phyloP scores from a whole-genome alignment of 2,329 filamentous ascomycete species.

The Diaporthe citrichinensis region DNA sequence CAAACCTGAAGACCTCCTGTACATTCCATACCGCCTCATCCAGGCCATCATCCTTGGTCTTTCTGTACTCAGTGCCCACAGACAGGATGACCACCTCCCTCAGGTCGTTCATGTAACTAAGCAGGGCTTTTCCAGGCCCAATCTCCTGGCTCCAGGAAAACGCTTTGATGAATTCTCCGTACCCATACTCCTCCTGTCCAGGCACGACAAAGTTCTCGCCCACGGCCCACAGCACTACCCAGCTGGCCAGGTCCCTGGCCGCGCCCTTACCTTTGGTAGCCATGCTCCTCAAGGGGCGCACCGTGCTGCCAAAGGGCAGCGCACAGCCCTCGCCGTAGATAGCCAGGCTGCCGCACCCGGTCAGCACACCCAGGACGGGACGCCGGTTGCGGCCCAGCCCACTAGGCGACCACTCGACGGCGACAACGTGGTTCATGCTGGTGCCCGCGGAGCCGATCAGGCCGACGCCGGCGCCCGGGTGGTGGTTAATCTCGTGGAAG shows the following conservation, averaged over 20 bases:
- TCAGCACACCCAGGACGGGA: constrained; percentile 65
- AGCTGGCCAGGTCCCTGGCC: constrained; percentile 58
- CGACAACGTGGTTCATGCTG: constrained; percentile 68
- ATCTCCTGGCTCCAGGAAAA: constrained; percentile 68
- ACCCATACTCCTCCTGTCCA: constrained; percentile 55
- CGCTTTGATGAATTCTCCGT: constrained; percentile 62
- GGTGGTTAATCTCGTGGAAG: constrained; percentile 47
- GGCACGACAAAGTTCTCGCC: constrained; percentile 67
- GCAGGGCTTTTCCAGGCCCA: constrained; percentile 57
- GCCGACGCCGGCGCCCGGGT: constrained; percentile 61
- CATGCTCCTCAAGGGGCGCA: constrained; percentile 52
- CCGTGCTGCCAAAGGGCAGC: constrained; percentile 54
- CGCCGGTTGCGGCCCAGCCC: constrained; percentile 69
- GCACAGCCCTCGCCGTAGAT: constrained; percentile 65
- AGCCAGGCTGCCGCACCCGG: constrained; percentile 64
- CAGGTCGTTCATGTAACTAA: constrained; percentile 67
- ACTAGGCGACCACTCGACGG: constrained; percentile 70
- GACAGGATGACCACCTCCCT: constrained; percentile 66
- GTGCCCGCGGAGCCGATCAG: constrained; percentile 63
- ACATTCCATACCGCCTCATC: constrained; percentile 61
- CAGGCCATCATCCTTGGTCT: constrained; percentile 42
- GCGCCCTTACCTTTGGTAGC: constrained; percentile 53
- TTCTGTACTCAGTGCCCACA: constrained; percentile 56
- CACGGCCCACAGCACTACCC: constrained; percentile 70
- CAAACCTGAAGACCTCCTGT: constrained; percentile 64